Conservation (phyloP, 371 early-diverging fungal species). For the Zopfochytrium polystomum region DNA sequence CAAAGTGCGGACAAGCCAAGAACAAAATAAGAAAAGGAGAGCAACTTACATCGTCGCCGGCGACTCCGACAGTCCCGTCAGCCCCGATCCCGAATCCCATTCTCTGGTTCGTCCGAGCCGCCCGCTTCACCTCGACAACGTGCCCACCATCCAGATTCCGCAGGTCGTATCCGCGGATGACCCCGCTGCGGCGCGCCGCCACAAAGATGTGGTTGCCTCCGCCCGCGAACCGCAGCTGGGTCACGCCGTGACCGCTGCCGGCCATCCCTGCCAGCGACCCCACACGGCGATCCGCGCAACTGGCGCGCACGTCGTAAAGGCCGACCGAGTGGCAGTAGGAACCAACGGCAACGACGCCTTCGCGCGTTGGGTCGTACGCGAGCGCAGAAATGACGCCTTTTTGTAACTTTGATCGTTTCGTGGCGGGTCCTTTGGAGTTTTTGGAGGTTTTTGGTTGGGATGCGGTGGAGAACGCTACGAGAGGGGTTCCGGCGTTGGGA, state of each 20-base stretch:
- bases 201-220: slow-evolving; percentile 2
- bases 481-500: neutral
- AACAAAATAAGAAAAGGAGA: too few species aligned
- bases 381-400: slow-evolving; percentile 12
- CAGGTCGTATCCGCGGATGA: slow-evolving; percentile 3
- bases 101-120: too few species aligned
- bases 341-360: slow-evolving; percentile 2
- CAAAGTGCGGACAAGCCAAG: too few species aligned
- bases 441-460: slow-evolving; percentile 1
- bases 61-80: too few species aligned
- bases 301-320: too few species aligned
- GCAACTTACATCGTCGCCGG: too few species aligned
- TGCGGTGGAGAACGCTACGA: neutral
- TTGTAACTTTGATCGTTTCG: neutral
- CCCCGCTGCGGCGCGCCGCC: neutral
- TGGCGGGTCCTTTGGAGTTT: neutral
- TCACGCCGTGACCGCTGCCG: slow-evolving; percentile 13
- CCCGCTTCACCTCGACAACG: too few species aligned
- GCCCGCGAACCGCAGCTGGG: slow-evolving; percentile 6
- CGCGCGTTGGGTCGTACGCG: slow-evolving; percentile 1
- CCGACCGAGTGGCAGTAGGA: neutral
- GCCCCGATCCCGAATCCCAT: too few species aligned
- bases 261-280: too few species aligned
- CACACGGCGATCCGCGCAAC: too few species aligned
- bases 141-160: neutral